A percentile compares a stretch with the other conserved stretches of the same genome.
These are phyloP conservation scores for Conticribra guillardii DNA, from an alignment of 108 stramenopile genomes.

Conservation along the genomic window DNA sequence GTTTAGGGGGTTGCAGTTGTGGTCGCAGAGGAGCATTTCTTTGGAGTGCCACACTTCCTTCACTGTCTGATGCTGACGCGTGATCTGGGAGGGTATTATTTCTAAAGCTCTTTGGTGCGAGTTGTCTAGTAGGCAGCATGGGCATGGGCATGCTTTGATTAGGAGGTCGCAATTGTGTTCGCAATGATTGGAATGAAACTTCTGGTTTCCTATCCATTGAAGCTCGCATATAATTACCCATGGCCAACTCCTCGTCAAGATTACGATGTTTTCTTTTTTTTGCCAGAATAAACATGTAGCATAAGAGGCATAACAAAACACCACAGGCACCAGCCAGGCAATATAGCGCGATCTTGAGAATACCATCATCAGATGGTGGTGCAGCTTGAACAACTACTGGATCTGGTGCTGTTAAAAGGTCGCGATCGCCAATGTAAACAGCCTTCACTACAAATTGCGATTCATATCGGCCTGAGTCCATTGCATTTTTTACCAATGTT, in stretches of 20 bases:
- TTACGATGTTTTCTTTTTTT: slow-evolving; percentile 5
- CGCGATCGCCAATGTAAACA: slow-evolving; percentile 44
- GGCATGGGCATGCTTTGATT: background rate
- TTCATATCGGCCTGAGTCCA: slow-evolving; percentile 37
- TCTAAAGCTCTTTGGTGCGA: too few species aligned
- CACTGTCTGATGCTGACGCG: too few species aligned
- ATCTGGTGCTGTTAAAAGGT: slow-evolving; percentile 1
- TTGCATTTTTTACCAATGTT: slow-evolving; percentile 20
- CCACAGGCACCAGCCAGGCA: slow-evolving; percentile 24
- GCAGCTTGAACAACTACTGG: background rate
- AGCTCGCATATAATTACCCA: slow-evolving; percentile 19
- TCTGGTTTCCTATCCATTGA: background rate
- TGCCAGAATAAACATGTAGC: background rate
- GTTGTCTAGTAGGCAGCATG: too few species aligned
- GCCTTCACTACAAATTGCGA: slow-evolving; percentile 17
- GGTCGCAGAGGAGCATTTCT: too few species aligned
- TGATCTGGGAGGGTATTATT: too few species aligned
- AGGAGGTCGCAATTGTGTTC: background rate
- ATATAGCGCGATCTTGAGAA: slow-evolving; percentile 17
- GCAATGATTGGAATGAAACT: background rate
- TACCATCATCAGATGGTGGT: background rate
- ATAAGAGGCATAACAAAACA: slow-evolving; percentile 21
- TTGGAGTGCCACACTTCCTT: too few species aligned
- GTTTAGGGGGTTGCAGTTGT: too few species aligned
- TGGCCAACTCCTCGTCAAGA: slow-evolving; percentile 25